Evolutionary conservation across 108 stramenopile species (phyloP).

Genomic region (Skeletonema grethae): DNA sequence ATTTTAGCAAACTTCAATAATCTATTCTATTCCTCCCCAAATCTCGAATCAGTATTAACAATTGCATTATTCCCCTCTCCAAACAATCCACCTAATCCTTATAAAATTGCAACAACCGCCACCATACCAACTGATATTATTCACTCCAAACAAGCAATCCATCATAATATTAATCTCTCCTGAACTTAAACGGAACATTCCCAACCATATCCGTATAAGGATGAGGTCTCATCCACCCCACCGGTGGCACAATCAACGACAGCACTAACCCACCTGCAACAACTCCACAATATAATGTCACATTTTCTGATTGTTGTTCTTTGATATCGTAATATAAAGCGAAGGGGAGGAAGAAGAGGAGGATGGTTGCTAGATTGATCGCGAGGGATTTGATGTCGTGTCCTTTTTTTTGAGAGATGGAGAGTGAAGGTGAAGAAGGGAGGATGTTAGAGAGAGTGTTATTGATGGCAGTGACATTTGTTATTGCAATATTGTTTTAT

Average conservation of each 20-base stretch:
- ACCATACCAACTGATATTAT: not conserved
- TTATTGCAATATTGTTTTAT: not conserved
- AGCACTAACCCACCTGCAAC: conserved; percentile 51
- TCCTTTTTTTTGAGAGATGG: conserved; percentile 31
- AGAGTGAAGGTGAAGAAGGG: not conserved
- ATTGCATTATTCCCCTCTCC: too few species aligned
- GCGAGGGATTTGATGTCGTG: conserved; percentile 77
- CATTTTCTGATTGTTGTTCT: conserved; percentile 38
- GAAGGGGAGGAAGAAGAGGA: conserved; percentile 73
- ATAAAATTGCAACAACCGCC: not conserved
- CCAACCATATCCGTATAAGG: conserved; percentile 74
- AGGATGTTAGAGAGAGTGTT: not conserved
- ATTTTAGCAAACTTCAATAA: too few species aligned
- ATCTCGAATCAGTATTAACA: too few species aligned
- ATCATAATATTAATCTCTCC: conserved; percentile 9
- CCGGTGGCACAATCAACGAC: conserved; percentile 67
- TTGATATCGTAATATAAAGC: conserved; percentile 36
- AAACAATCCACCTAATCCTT: not conserved
- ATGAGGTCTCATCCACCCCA: conserved; percentile 82
- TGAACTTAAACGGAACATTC: conserved; percentile 58
- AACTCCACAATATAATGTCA: conserved; percentile 29
- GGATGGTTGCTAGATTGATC: conserved; percentile 61
- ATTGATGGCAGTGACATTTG: not conserved
- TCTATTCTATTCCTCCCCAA: too few species aligned
- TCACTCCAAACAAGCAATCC: too few species aligned